These are phyloP conservation scores for Hypomontagnella submonticulosa DNA, from an alignment of 495 filamentous ascomycete genomes.

Conservation along the genomic window DNA sequence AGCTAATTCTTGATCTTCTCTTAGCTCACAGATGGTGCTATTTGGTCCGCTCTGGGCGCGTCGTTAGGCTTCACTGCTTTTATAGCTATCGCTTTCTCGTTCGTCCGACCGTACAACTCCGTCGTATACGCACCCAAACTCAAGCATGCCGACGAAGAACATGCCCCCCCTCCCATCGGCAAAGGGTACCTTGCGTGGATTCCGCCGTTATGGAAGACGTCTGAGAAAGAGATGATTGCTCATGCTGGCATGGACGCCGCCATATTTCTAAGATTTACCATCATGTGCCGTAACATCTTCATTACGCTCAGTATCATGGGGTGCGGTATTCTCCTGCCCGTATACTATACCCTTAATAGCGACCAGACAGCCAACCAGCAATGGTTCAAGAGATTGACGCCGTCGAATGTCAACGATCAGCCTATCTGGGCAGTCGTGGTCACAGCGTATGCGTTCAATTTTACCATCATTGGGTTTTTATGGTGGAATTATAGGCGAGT, in stretches of 20 bases:
- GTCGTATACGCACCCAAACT: slow-evolving; percentile 94
- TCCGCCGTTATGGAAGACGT: slow-evolving; percentile 76
- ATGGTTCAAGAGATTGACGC: slow-evolving; percentile 64
- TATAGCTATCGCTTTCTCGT: slow-evolving; percentile 83
- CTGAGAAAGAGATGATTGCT: slow-evolving; percentile 78
- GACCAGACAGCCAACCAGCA: slow-evolving; percentile 63
- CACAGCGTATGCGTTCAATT: slow-evolving; percentile 80
- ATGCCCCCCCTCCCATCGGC: slow-evolving; percentile 89
- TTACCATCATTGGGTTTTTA: slow-evolving; percentile 79
- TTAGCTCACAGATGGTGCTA: slow-evolving; percentile 63
- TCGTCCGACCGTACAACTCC: slow-evolving; percentile 88
- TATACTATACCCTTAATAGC: slow-evolving; percentile 75
- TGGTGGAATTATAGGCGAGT: slow-evolving; percentile 91
- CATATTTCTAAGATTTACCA: slow-evolving; percentile 86
- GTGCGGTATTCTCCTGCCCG: slow-evolving; percentile 82
- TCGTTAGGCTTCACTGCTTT: slow-evolving; percentile 78
- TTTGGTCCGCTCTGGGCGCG: slow-evolving; percentile 83
- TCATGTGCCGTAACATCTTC: slow-evolving; percentile 95
- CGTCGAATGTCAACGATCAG: slow-evolving; percentile 64
- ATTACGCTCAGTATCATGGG: slow-evolving; percentile 76
- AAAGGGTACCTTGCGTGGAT: slow-evolving; percentile 90
- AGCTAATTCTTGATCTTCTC: slow-evolving; percentile 12
- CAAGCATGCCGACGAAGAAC: slow-evolving; percentile 91
- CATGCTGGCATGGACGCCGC: slow-evolving; percentile 89
- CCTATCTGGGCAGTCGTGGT: slow-evolving; percentile 84